phyloP scores from a whole-genome alignment of 306 rosid species.

The Abrus precatorius region DNA sequence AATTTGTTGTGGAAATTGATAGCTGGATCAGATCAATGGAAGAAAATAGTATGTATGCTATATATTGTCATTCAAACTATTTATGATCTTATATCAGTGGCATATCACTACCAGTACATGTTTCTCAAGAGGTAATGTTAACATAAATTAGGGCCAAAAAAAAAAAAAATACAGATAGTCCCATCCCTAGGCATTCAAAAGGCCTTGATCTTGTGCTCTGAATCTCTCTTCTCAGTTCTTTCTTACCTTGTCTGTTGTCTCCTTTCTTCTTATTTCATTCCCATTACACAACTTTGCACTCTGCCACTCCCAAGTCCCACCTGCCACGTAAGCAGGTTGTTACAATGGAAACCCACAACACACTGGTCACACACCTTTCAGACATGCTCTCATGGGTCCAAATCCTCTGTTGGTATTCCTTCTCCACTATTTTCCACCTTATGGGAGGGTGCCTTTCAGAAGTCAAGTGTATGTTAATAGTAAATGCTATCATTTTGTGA shows the following conservation, averaged over 20 bases:
- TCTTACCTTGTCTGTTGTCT: background rate
- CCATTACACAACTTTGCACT: background rate
- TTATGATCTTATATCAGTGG: background rate
- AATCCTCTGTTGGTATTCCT: background rate
- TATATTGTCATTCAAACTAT: conserved; percentile 14
- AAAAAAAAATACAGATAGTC: background rate
- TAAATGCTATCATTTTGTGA: conserved; percentile 31
- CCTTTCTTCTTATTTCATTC: background rate
- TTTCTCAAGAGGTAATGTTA: conserved; percentile 13
- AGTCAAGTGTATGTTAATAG: background rate
- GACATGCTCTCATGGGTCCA: background rate
- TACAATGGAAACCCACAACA: background rate
- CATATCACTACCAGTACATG: background rate
- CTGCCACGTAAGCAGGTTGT: conserved; percentile 29
- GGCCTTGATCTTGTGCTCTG: background rate
- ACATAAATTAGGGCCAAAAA: background rate
- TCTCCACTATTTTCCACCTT: conserved; percentile 1
- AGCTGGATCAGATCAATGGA: background rate
- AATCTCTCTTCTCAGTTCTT: background rate
- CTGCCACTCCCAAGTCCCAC: too few species aligned
- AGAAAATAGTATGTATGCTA: background rate
- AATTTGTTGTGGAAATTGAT: background rate
- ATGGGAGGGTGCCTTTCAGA: conserved; percentile 24
- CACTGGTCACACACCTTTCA: background rate
- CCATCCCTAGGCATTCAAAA: background rate